Base-by-base conservation (phyloP, 805 yeast species). In the Candida berthetii region DNA sequence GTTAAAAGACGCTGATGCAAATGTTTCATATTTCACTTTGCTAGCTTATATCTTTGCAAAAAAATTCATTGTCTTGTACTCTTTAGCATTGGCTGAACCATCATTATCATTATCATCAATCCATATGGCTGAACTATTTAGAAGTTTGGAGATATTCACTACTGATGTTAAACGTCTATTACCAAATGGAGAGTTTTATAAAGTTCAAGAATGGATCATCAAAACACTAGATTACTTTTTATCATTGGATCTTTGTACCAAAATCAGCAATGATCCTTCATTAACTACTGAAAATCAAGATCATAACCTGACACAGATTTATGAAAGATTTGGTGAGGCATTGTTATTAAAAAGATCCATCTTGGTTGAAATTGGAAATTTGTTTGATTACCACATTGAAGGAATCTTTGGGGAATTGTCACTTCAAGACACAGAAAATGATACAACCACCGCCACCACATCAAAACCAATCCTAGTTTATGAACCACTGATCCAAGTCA, bases 311-410 rank as follows among this genome's bases (percentile, higher is more conserved):
- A 43, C 32, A 42, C 42, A 58, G 54, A 29, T 56, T 3, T 49
- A 57, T 3, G 72, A 76, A 46, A 64, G 60, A 36, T 57, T 71
- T 35, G 85, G 78, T 1, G 80, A 78, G 36, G 48, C 80, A 16
- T 61, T 66, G 31, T 53, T 78, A 9, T 45, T 70, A 24, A 76
- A 75, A 49, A 58, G 85, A 41, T 65, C 75, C 16, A 63, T 65
- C 35, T 46, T 77, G 6, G 49, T 66, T 3, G 49, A 54, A 2
- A 36, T 72, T 3, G 76, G 69, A 0, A 41, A 42, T 3, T 22
- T 41, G 0, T 53, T 50, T 28, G 58, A 55, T 1, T 68, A 63
- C 41, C 35, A 42, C 3, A 46, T 71, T 10, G 48, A 53, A 31
- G 71, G 71, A 0, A 45, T 62, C 0, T 46, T 62, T 27, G 49